phyloP scores from a whole-genome alignment of 306 rosid species.

The Gynostemma pentaphyllum region DNA sequence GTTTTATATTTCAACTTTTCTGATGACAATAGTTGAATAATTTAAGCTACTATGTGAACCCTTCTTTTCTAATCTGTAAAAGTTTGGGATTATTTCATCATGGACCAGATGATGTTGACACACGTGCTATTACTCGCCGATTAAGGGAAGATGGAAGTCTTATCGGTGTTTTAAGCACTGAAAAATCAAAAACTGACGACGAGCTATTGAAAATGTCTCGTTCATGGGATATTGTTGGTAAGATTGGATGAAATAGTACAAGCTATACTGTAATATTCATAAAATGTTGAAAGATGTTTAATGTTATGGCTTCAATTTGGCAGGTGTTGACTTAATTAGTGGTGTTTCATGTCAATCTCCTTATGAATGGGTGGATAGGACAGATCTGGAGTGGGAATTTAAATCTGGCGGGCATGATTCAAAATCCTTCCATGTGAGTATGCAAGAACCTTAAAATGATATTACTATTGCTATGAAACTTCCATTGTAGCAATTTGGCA shows the following conservation, averaged over 20 bases:
- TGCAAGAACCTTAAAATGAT: neutral
- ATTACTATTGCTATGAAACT: neutral
- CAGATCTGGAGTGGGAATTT: constrained; percentile 58
- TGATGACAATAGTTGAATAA: neutral
- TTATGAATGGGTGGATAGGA: constrained; percentile 68
- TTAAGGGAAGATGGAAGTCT: constrained; percentile 93
- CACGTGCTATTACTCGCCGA: constrained; percentile 90
- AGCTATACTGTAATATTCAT: constrained; percentile 3
- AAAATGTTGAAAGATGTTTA: constrained; percentile 2
- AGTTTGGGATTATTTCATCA: constrained; percentile 9
- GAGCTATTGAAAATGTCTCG: constrained; percentile 70
- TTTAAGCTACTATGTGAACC: neutral
- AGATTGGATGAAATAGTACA: constrained; percentile 12
- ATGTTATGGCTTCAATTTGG: constrained; percentile 17
- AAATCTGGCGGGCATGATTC: constrained; percentile 20
- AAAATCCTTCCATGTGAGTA: constrained; percentile 54
- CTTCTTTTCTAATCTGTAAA: neutral
- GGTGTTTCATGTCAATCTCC: constrained; percentile 86
- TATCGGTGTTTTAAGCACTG: constrained; percentile 86
- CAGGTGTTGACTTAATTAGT: constrained; percentile 86
- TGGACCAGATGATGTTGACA: constrained; percentile 84
- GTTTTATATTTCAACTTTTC: neutral
- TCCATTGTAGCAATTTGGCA: neutral
- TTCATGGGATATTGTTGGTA: constrained; percentile 95
- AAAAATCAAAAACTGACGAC: constrained; percentile 62